These are phyloP conservation scores for Scleroderma citrinum DNA, from an alignment of 768 basidiomycete genomes.

Conservation along the genomic window DNA sequence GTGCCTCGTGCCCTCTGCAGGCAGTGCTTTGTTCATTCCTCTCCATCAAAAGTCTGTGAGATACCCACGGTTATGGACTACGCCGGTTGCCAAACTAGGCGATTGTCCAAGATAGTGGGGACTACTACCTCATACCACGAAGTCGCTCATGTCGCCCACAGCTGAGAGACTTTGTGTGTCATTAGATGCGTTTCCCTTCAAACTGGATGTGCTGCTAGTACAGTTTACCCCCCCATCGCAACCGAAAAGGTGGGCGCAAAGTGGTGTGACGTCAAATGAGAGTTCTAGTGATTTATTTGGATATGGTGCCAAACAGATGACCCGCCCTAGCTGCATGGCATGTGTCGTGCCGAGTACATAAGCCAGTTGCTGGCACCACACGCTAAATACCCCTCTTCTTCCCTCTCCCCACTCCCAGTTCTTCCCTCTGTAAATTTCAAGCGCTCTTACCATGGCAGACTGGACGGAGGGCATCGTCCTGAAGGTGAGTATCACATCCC, in stretches of 20 bases:
- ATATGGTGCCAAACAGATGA: slow-evolving; percentile 3
- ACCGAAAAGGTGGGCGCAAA: not conserved
- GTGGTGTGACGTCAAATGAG: not conserved
- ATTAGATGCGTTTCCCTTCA: too few relatives aligned
- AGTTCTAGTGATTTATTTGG: not conserved
- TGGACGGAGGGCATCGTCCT: slow-evolving; percentile 81
- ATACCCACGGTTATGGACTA: too few relatives aligned
- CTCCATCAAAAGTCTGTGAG: too few relatives aligned
- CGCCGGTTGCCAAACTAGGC: not conserved
- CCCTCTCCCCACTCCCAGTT: slow-evolving; percentile 5
- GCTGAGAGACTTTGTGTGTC: too few relatives aligned
- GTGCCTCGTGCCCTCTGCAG: too few relatives aligned
- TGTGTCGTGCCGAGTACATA: slow-evolving; percentile 17
- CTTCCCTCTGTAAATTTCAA: not conserved
- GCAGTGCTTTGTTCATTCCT: too few relatives aligned
- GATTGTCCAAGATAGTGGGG: not conserved
- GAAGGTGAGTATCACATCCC: slow-evolving; percentile 45
- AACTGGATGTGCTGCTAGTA: too few relatives aligned
- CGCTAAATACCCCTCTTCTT: slow-evolving; percentile 13
- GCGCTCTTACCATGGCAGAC: slow-evolving; percentile 46
- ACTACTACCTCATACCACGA: too few relatives aligned
- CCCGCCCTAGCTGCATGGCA: slow-evolving; percentile 2
- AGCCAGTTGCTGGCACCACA: slow-evolving; percentile 8
- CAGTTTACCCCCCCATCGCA: too few relatives aligned
- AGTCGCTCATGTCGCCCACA: too few relatives aligned